Evolutionary conservation across 2,329 filamentous ascomycete species (phyloP).

Genomic region (Exophiala viscosa): DNA sequence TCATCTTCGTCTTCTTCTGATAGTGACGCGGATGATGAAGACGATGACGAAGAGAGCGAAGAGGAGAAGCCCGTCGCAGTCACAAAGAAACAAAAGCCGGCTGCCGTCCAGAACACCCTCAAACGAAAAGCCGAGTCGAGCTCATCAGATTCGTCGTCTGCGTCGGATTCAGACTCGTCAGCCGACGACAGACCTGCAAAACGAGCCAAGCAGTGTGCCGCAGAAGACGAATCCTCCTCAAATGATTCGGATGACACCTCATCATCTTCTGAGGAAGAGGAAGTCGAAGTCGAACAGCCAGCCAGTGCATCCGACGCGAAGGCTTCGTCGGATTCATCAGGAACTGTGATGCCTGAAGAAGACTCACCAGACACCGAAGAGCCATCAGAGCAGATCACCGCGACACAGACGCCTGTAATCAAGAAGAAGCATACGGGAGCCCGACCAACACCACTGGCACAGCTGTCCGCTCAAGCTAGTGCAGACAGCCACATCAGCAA

Average conservation of each 20-base stretch:
- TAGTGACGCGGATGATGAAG: constrained; percentile 51
- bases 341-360: constrained; percentile 17
- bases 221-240: constrained; percentile 18
- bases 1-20: constrained; percentile 38
- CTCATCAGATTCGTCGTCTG: constrained; percentile 37
- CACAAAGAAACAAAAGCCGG: constrained; percentile 35
- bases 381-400: constrained; percentile 23
- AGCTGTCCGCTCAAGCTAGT: constrained; percentile 67
- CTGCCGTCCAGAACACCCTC: constrained; percentile 39
- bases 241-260: constrained; percentile 34
- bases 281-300: constrained; percentile 20
- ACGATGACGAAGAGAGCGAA: constrained; percentile 33
- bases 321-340: constrained; percentile 23
- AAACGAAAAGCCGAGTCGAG: constrained; percentile 58
- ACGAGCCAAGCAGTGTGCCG: constrained; percentile 11
- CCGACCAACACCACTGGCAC: constrained; percentile 70
- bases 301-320: constrained; percentile 1
- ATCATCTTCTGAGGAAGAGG: constrained; percentile 29
- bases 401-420: background rate
- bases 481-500: constrained; percentile 72
- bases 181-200: constrained; percentile 25
- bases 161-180: constrained; percentile 38
- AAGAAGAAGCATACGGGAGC: constrained; percentile 45
- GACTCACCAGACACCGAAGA: constrained; percentile 27
- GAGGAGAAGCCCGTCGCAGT: constrained; percentile 26